Evolutionary conservation across 805 yeast genomes (phyloP).

Genomic region (Saturnispora silvae): DNA sequence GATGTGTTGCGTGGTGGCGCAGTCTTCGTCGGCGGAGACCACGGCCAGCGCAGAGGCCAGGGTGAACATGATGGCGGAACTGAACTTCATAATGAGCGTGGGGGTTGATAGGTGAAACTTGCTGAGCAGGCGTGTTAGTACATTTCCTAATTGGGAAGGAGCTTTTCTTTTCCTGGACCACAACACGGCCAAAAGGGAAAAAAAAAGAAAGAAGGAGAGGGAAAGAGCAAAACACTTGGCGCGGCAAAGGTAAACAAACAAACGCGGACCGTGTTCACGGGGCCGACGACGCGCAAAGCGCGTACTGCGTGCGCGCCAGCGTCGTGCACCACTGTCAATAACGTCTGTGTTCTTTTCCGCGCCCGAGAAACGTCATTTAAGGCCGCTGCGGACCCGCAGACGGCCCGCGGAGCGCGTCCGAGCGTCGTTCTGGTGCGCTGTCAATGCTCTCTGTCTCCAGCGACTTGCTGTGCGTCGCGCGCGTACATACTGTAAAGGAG

Average conservation of each 20-base stretch:
- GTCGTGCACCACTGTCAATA: too few species aligned
- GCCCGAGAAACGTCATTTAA: too few species aligned
- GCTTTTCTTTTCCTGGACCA: neutral
- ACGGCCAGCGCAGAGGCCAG: conserved; percentile 19
- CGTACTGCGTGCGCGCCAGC: too few species aligned
- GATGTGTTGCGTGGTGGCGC: conserved; percentile 39
- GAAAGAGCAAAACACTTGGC: too few species aligned
- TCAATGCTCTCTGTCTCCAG: neutral
- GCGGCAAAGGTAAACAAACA: too few species aligned
- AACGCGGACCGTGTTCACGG: too few species aligned
- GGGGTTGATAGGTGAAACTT: neutral
- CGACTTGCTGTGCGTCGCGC: too few species aligned
- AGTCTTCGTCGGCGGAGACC: conserved; percentile 29
- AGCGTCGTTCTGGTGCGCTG: neutral
- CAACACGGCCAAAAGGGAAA: neutral
- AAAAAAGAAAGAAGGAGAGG: neutral
- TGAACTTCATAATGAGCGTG: conserved; percentile 18
- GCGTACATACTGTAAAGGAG: conserved; percentile 14
- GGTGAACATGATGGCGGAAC: conserved; percentile 18
- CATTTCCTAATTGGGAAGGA: neutral
- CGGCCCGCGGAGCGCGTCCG: too few species aligned
- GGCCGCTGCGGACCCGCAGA: too few species aligned
- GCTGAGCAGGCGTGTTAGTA: neutral
- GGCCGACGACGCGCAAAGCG: too few species aligned
- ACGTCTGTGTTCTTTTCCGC: too few species aligned